Conservation (phyloP, 139 green algal genomes). For the Closterium sp. region DNA sequence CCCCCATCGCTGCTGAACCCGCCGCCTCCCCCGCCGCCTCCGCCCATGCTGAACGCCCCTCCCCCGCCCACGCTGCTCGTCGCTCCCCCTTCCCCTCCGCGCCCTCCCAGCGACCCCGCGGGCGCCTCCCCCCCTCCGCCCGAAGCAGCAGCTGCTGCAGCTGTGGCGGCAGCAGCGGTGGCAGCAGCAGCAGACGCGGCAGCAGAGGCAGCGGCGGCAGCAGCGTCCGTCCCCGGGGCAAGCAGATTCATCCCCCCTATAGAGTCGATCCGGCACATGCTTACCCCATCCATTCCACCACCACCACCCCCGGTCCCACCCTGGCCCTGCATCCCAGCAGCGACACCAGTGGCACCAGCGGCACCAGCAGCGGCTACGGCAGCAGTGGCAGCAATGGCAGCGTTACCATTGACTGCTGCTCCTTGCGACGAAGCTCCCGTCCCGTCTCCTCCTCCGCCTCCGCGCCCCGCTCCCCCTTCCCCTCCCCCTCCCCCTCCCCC, state of each 20-base stretch:
- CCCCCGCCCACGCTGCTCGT: neutral
- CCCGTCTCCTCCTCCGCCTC: neutral
- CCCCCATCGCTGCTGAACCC: neutral
- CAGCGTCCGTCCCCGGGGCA: neutral
- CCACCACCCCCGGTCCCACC: neutral
- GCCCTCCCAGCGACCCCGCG: neutral
- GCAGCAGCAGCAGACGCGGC: neutral
- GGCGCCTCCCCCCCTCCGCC: no score
- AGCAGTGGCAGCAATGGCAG: neutral
- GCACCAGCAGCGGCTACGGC: neutral
- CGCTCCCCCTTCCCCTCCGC: neutral
- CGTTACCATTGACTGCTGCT: neutral
- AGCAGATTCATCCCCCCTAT: neutral
- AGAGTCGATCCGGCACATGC: neutral
- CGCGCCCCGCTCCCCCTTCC: neutral
- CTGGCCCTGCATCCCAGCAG: neutral
- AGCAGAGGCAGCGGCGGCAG: neutral
- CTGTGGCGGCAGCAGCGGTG: constrained; percentile 54
- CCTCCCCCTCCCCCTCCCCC: no score
- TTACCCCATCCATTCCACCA: neutral
- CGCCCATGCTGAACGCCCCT: neutral
- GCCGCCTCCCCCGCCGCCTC: neutral
- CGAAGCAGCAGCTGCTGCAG: constrained; percentile 65
- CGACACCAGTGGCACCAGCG: neutral
- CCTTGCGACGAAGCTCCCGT: neutral